Evolutionary conservation across 2,329 filamentous ascomycete species (phyloP).

Genomic region (Trichophaea hybrida): DNA sequence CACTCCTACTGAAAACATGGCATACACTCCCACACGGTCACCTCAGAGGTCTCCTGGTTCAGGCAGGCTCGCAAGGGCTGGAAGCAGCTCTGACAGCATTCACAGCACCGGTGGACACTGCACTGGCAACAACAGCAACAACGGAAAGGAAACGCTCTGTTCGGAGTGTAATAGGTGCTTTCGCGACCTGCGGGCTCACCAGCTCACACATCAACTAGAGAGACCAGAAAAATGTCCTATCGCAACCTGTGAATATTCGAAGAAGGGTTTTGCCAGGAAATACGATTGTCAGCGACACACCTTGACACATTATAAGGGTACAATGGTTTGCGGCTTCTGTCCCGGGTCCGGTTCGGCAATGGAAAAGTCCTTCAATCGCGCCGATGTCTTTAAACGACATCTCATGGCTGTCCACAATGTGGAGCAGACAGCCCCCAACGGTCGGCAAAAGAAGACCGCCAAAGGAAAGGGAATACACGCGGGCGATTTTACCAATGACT

Average conservation of each 20-base stretch:
- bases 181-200: constrained; percentile 47
- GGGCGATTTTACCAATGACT: constrained; percentile 25
- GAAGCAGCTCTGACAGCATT: constrained; percentile 17
- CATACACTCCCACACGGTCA: constrained; percentile 10
- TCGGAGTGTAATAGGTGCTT: constrained; percentile 26
- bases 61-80: constrained; percentile 5
- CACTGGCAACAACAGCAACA: constrained; percentile 13
- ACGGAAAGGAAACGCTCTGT: constrained; percentile 27
- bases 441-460: constrained; percentile 53
- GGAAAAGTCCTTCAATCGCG: constrained; percentile 91
- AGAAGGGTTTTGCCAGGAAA: constrained; percentile 84
- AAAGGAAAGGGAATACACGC: constrained; percentile 29
- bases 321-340: constrained; percentile 93
- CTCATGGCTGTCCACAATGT: constrained; percentile 81
- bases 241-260: constrained; percentile 76
- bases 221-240: constrained; percentile 91
- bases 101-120: neutral
- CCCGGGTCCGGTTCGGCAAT: constrained; percentile 74
- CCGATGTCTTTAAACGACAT: constrained; percentile 91
- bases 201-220: constrained; percentile 85
- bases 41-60: constrained; percentile 14
- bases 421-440: constrained; percentile 84
- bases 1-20: constrained; percentile 2
- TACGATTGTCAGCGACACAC: constrained; percentile 96
- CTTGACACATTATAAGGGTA: constrained; percentile 89